phyloP scores from a whole-genome alignment of 805 yeast genomes.

The Sugiyamaella boreocaroliniensis region DNA sequence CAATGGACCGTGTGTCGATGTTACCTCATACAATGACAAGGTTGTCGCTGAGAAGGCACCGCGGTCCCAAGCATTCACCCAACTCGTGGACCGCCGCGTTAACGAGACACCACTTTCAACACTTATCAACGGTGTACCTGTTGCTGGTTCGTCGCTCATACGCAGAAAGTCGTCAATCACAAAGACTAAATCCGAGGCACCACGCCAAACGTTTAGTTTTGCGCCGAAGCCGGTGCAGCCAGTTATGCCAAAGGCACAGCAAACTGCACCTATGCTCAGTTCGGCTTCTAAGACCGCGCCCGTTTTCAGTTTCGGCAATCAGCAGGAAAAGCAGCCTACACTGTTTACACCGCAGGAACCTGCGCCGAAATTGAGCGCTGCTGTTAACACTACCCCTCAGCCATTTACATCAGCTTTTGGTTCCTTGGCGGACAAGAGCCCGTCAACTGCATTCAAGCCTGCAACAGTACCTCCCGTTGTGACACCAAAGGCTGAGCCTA shows the following conservation, averaged over 20 bases:
- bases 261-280: neutral
- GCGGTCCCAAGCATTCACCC: constrained; percentile 43
- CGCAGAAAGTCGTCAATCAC: neutral
- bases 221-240: neutral
- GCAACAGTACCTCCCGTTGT: neutral
- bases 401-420: no score
- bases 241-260: neutral
- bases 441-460: neutral
- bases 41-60: constrained; percentile 35
- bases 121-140: neutral
- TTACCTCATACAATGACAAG: constrained; percentile 38
- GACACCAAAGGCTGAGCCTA: constrained; percentile 1
- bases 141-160: neutral
- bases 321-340: no score
- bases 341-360: no score
- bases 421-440: no score
- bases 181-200: neutral
- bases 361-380: no score
- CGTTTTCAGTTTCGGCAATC: no score
- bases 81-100: constrained; percentile 33
- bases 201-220: neutral
- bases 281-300: no score
- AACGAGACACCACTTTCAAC: neutral
- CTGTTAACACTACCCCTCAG: no score
- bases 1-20: constrained; percentile 37